Conservation (phyloP, 192 early-diverging fungal species). For the Globomyces pollinis-pini region DNA sequence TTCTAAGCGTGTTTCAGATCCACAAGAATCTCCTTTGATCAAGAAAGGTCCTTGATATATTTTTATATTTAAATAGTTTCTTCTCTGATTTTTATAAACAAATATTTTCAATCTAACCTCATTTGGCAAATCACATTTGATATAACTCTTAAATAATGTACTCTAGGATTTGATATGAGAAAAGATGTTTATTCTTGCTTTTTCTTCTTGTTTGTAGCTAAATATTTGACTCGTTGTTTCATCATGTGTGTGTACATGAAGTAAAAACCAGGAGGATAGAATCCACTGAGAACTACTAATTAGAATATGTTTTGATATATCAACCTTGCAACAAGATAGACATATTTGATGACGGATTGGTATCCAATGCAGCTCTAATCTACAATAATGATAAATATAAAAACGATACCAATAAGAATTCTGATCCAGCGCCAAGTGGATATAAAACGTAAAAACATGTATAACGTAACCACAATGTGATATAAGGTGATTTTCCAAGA, state of each 20-base stretch:
- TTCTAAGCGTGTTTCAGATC: too few species aligned
- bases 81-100: too few species aligned
- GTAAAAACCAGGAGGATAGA: conserved; percentile 75
- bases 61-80: too few species aligned
- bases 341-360: conserved; percentile 3
- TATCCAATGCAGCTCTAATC: conserved; percentile 33
- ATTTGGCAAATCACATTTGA: too few species aligned
- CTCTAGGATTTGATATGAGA: too few species aligned
- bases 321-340: conserved; percentile 5
- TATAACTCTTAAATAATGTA: too few species aligned
- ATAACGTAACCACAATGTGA: conserved; percentile 73
- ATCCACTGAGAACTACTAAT: conserved; percentile 45
- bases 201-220: too few species aligned
- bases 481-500: conserved; percentile 45
- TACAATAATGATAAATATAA: conserved; percentile 41
- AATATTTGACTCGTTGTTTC: conserved; percentile 66
- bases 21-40: too few species aligned
- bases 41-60: too few species aligned
- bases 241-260: conserved; percentile 91
- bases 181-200: too few species aligned
- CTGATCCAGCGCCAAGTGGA: conserved; percentile 79
- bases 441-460: conserved; percentile 92
- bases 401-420: conserved; percentile 64
- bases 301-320: too few species aligned
- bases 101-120: too few species aligned